Percentiles rank a stretch among this genome's conserved stretches.
Evolutionary conservation across 805 yeast species (phyloP).

Genomic region (Starmerella etchellsii): DNA sequence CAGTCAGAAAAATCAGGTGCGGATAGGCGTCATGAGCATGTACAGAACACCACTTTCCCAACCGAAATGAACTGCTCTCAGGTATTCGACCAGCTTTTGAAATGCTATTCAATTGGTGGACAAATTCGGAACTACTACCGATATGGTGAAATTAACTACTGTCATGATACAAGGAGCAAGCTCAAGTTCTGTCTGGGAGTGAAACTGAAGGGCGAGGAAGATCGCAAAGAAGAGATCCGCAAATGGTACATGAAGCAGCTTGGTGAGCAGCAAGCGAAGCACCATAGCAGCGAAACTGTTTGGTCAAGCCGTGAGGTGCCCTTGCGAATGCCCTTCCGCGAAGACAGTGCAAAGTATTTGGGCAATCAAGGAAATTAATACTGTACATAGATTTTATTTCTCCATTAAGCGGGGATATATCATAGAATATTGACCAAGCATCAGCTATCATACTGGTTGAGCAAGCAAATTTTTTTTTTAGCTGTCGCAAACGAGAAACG

Average conservation of each 20-base stretch:
- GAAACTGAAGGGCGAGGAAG: constrained; percentile 43
- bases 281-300: constrained; percentile 72
- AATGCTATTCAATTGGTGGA: constrained; percentile 84
- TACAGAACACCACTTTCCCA: constrained; percentile 23
- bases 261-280: constrained; percentile 41
- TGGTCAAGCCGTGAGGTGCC: constrained; percentile 46
- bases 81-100: constrained; percentile 74
- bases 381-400: too few relatives aligned
- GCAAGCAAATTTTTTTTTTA: too few relatives aligned
- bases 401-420: too few relatives aligned
- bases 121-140: constrained; percentile 75
- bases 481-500: too few relatives aligned
- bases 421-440: too few relatives aligned
- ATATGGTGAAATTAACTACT: constrained; percentile 62
- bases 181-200: constrained; percentile 67
- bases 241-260: constrained; percentile 55
- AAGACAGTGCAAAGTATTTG: constrained; percentile 12
- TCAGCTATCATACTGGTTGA: too few relatives aligned
- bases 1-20: neutral
- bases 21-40: neutral
- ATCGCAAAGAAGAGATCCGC: constrained; percentile 41
- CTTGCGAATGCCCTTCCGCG: constrained; percentile 31
- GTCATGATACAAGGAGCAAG: constrained; percentile 57
- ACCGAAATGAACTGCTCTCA: constrained; percentile 59
- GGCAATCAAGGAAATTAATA: neutral